A percentile compares a stretch with the other conserved stretches of the same genome.
These are phyloP conservation scores for Cyberlindnera saturnus DNA, from an alignment of 805 yeast genomes.

Conservation along the genomic window DNA sequence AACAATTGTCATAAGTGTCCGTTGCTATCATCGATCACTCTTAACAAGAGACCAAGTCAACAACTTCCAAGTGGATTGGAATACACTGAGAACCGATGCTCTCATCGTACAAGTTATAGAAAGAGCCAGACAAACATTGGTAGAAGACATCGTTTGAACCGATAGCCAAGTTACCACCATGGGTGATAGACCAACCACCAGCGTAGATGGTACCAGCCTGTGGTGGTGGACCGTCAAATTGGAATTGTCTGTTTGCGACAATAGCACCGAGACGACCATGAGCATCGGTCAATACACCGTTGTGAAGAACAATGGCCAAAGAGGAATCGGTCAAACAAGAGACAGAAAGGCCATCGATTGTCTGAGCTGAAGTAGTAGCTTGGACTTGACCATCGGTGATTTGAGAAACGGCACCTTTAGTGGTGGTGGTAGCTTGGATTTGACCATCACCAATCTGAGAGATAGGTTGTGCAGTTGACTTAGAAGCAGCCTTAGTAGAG, in stretches of 20 bases:
- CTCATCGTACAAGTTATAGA: conserved; percentile 74
- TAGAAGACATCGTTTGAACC: conserved; percentile 58
- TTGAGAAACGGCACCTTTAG: conserved; percentile 26
- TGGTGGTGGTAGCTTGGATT: conserved; percentile 36
- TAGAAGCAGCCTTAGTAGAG: conserved; percentile 20
- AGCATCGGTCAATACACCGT: conserved; percentile 48
- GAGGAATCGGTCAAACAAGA: conserved; percentile 45
- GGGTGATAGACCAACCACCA: conserved; percentile 55
- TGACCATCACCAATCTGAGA: conserved; percentile 58
- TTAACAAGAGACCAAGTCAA: conserved; percentile 51
- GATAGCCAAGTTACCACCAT: conserved; percentile 55
- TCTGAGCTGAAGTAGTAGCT: conserved; percentile 18
- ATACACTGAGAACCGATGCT: conserved; percentile 56
- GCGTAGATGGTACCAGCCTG: conserved; percentile 73
- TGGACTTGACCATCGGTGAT: conserved; percentile 20
- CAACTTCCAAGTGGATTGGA: conserved; percentile 53
- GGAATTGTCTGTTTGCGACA: conserved; percentile 81
- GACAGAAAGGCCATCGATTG: conserved; percentile 21
- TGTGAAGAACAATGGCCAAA: conserved; percentile 49
- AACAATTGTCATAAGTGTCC: background rate
- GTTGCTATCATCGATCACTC: background rate
- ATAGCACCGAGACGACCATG: conserved; percentile 69
- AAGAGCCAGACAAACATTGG: conserved; percentile 70
- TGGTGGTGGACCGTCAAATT: conserved; percentile 83
- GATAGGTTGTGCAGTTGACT: conserved; percentile 29